A percentile compares a stretch with the other conserved stretches of the same genome.
These are phyloP conservation scores for Striga hermonthica DNA, from an alignment of 305 asterid species.

Conservation along the genomic window DNA sequence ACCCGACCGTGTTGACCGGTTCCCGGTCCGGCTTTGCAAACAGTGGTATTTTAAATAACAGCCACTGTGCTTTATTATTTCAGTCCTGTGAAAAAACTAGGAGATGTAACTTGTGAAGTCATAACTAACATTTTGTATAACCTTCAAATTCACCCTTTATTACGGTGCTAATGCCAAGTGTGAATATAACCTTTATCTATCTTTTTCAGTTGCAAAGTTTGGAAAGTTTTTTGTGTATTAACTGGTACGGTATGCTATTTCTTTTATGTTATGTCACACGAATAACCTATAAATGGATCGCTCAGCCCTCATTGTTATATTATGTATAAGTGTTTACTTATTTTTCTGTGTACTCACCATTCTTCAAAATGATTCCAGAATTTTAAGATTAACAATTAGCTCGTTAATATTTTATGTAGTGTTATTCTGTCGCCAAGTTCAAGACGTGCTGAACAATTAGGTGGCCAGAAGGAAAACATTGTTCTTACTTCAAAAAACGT, in stretches of 20 bases:
- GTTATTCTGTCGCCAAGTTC: conserved; percentile 65
- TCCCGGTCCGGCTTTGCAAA: too few relatives aligned
- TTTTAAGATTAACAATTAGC: conserved; percentile 23
- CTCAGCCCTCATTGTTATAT: not conserved
- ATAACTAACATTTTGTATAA: not conserved
- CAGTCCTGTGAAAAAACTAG: conserved; percentile 3
- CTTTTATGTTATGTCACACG: conserved; percentile 12
- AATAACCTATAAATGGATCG: conserved; percentile 14
- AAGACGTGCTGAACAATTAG: conserved; percentile 63
- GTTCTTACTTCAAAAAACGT: conserved; percentile 95
- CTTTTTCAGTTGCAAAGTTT: not conserved
- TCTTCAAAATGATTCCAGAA: conserved; percentile 6
- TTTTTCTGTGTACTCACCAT: conserved; percentile 14
- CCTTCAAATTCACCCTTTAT: conserved; percentile 9
- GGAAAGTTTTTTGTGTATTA: not conserved
- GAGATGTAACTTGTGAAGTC: conserved; percentile 13
- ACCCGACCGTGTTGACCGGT: too few relatives aligned
- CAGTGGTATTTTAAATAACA: not conserved
- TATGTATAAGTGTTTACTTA: conserved; percentile 1
- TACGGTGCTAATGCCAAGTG: conserved; percentile 8
- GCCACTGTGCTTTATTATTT: not conserved
- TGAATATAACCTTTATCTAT: not conserved
- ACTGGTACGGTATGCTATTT: conserved; percentile 18
- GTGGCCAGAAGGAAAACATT: conserved; percentile 79
- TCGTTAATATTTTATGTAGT: conserved; percentile 47